Evolutionary conservation across 129 eudicot genomes (phyloP).

Genomic region (Flaveria linearis): DNA sequence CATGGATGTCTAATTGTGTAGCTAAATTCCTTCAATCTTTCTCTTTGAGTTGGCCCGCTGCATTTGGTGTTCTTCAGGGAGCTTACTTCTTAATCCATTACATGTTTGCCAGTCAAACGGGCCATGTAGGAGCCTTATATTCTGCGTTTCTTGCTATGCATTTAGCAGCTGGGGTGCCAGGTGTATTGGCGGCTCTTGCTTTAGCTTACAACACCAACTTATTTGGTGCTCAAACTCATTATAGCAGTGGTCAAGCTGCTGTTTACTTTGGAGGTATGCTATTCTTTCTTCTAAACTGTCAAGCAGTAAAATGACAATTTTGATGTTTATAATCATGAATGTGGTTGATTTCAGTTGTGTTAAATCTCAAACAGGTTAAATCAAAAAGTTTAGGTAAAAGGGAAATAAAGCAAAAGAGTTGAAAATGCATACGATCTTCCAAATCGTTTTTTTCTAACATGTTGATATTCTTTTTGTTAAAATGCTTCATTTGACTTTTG

Average conservation of each 20-base stretch:
- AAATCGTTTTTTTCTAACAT: not conserved
- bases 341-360: not conserved
- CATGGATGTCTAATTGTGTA: slow-evolving; percentile 90
- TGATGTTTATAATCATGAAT: not conserved
- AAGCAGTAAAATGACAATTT: not conserved
- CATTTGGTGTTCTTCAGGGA: slow-evolving; percentile 83
- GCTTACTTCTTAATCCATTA: slow-evolving; percentile 84
- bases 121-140: slow-evolving; percentile 94
- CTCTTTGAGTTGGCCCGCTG: slow-evolving; percentile 90
- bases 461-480: not conserved
- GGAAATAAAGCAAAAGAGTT: not conserved
- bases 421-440: not conserved
- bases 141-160: slow-evolving; percentile 94
- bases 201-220: slow-evolving; percentile 82
- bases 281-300: not conserved
- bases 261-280: slow-evolving; percentile 87
- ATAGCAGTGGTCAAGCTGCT: slow-evolving; percentile 98
- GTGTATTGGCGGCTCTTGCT: slow-evolving; percentile 75
- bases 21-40: slow-evolving; percentile 66
- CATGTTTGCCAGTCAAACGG: slow-evolving; percentile 95
- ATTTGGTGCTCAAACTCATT: slow-evolving; percentile 91
- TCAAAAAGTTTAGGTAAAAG: not conserved
- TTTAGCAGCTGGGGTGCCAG: slow-evolving; percentile 89
- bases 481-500: not conserved
- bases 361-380: not conserved